phyloP scores from a whole-genome alignment of 2,329 filamentous ascomycete species.

The Phoma herbarum region DNA sequence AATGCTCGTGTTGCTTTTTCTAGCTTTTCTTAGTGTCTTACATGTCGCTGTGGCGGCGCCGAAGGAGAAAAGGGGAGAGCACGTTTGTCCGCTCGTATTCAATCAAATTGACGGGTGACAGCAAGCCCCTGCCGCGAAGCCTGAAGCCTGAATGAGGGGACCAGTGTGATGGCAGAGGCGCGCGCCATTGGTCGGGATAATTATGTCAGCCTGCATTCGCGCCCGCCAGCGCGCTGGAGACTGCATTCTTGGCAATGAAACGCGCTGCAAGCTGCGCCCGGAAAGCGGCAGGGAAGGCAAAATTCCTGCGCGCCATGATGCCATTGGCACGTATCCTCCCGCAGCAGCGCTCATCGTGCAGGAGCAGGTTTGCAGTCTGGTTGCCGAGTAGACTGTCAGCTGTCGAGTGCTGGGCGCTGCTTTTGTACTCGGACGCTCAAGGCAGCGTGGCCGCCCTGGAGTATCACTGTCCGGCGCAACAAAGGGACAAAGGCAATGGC shows the following conservation, averaged over 20 bases:
- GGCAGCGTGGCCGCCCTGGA: constrained; percentile 5
- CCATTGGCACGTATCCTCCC: constrained; percentile 20
- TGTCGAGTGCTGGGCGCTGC: background rate
- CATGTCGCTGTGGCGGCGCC: constrained; percentile 6
- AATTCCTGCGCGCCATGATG: constrained; percentile 21
- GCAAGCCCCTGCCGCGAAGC: constrained; percentile 24
- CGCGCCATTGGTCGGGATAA: constrained; percentile 16
- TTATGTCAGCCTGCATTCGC: constrained; percentile 18
- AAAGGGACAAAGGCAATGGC: constrained; percentile 15
- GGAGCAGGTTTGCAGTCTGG: constrained; percentile 1
- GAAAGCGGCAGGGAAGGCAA: constrained; percentile 21
- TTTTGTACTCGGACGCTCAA: constrained; percentile 8
- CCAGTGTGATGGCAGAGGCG: constrained; percentile 14
- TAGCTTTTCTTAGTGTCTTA: constrained; percentile 29
- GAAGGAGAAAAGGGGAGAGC: constrained; percentile 23
- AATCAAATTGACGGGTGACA: constrained; percentile 24
- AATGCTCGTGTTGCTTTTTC: constrained; percentile 28
- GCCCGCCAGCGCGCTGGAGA: constrained; percentile 25
- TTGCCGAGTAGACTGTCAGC: constrained; percentile 4
- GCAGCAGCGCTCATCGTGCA: constrained; percentile 15
- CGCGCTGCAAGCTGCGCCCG: constrained; percentile 8
- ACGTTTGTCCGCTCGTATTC: constrained; percentile 20
- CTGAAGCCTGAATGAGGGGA: constrained; percentile 3
- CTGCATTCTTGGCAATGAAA: constrained; percentile 25
- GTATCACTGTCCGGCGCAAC: constrained; percentile 6